phyloP scores from a whole-genome alignment of 495 filamentous ascomycete genomes.

The Penicillium maclennaniae region DNA sequence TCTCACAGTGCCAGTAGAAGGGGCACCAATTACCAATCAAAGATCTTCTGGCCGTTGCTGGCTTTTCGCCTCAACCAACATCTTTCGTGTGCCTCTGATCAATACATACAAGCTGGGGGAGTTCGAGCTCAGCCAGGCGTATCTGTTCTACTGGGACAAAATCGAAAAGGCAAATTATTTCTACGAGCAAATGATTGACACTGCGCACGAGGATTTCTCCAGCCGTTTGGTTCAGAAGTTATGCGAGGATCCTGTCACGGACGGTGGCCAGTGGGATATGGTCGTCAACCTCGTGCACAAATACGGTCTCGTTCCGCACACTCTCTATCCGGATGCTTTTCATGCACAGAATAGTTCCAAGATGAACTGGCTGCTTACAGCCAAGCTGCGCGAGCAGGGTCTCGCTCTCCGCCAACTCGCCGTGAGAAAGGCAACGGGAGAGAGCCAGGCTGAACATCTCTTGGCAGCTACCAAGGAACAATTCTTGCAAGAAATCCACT shows the following conservation, averaged over 20 bases:
- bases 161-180: slow-evolving; percentile 89
- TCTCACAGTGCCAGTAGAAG: slow-evolving; percentile 75
- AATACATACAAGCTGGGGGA: slow-evolving; percentile 68
- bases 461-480: slow-evolving; percentile 49
- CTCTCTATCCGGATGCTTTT: slow-evolving; percentile 73
- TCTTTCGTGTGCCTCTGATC: slow-evolving; percentile 82
- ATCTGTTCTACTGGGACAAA: slow-evolving; percentile 95
- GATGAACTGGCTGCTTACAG: slow-evolving; percentile 74
- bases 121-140: slow-evolving; percentile 83
- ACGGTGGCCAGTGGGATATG: slow-evolving; percentile 95
- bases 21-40: slow-evolving; percentile 81
- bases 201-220: slow-evolving; percentile 61
- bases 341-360: slow-evolving; percentile 64
- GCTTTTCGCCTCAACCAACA: slow-evolving; percentile 84
- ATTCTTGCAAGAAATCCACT: slow-evolving; percentile 74
- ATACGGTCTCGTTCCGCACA: slow-evolving; percentile 78
- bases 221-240: slow-evolving; percentile 65
- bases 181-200: slow-evolving; percentile 75
- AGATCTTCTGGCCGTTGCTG: slow-evolving; percentile 76
- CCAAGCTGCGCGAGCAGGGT: slow-evolving; percentile 82
- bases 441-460: neutral
- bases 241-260: slow-evolving; percentile 61
- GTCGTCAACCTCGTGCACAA: slow-evolving; percentile 79
- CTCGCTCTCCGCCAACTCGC: slow-evolving; percentile 57
- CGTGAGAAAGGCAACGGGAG: neutral